Conservation (phyloP, 2,329 filamentous ascomycete genomes). For the Trichoderma sp. region DNA sequence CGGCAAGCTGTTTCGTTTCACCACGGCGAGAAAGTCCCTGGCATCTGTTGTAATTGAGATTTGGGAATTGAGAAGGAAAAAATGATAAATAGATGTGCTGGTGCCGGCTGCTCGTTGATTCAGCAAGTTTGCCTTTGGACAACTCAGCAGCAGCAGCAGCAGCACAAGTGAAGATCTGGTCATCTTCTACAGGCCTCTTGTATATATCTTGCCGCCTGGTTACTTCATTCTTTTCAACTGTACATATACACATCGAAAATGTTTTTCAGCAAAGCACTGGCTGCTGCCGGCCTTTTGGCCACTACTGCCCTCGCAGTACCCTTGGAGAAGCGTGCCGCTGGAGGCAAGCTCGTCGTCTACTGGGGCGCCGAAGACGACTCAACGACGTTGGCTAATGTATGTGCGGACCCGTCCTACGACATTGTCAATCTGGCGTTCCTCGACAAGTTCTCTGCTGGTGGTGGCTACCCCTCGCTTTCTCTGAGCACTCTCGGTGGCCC, state of each 20-base stretch:
- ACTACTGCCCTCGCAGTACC: slow-evolving; percentile 20
- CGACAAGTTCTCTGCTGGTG: slow-evolving; percentile 28
- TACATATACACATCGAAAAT: slow-evolving; percentile 19
- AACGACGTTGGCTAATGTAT: slow-evolving; percentile 28
- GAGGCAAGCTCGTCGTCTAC: slow-evolving; percentile 30
- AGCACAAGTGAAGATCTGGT: slow-evolving; percentile 26
- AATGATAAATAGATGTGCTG: slow-evolving; percentile 18
- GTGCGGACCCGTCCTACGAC: slow-evolving; percentile 29
- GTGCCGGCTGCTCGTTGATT: not conserved
- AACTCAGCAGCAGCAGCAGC: slow-evolving; percentile 7
- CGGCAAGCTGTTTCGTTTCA: slow-evolving; percentile 12
- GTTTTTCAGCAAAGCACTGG: slow-evolving; percentile 25
- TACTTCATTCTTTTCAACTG: not conserved
- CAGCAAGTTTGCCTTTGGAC: slow-evolving; percentile 9
- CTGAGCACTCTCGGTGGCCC: slow-evolving; percentile 22
- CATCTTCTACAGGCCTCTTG: slow-evolving; percentile 26
- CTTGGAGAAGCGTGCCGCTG: slow-evolving; percentile 20
- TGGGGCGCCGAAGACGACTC: slow-evolving; percentile 30
- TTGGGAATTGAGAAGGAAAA: not conserved
- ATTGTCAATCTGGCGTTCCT: slow-evolving; percentile 32
- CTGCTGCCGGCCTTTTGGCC: slow-evolving; percentile 25
- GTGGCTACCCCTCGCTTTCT: slow-evolving; percentile 23
- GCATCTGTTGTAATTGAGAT: not conserved
- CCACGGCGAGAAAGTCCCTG: not conserved
- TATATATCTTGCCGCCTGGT: slow-evolving; percentile 21